A percentile compares a stretch with the other conserved stretches of the same genome.
These are phyloP conservation scores for Nyssa sinensis DNA, from an alignment of 148 eudicot genomes.

Conservation along the genomic window DNA sequence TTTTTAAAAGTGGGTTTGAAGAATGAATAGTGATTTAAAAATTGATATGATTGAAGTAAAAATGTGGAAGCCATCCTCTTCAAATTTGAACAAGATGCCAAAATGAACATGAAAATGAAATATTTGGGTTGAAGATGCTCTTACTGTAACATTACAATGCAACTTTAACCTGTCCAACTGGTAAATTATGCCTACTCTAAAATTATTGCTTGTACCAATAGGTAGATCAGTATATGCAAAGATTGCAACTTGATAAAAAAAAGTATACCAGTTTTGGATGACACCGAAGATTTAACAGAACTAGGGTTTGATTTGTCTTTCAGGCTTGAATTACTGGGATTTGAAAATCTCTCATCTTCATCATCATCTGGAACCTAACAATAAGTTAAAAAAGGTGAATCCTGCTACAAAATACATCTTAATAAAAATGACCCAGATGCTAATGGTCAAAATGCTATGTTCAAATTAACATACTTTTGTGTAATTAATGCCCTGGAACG, in stretches of 20 bases:
- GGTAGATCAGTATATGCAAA: background rate
- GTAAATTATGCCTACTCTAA: background rate
- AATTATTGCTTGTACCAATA: background rate
- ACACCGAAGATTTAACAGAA: slow-evolving; percentile 33
- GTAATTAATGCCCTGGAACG: slow-evolving; percentile 29
- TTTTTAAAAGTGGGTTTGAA: no score
- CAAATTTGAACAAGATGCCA: no score
- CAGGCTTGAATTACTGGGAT: slow-evolving; percentile 52
- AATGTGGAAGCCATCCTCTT: no score
- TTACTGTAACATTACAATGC: background rate
- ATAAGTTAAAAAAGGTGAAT: background rate
- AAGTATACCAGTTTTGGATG: slow-evolving; percentile 65
- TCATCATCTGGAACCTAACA: slow-evolving; percentile 60
- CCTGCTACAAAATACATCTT: background rate
- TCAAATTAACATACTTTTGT: slow-evolving; percentile 37
- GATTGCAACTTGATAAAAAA: background rate
- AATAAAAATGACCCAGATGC: background rate
- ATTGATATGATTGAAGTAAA: no score
- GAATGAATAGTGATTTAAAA: no score
- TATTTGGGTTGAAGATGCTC: no score
- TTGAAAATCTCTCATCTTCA: slow-evolving; percentile 55
- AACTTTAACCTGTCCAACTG: background rate
- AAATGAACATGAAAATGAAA: no score
- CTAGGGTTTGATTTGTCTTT: slow-evolving; percentile 42
- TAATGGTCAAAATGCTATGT: background rate